Percentiles rank a stretch among this genome's conserved stretches.
Evolutionary conservation across 768 basidiomycete species (phyloP).

Genomic region (Kwoniella europaea): DNA sequence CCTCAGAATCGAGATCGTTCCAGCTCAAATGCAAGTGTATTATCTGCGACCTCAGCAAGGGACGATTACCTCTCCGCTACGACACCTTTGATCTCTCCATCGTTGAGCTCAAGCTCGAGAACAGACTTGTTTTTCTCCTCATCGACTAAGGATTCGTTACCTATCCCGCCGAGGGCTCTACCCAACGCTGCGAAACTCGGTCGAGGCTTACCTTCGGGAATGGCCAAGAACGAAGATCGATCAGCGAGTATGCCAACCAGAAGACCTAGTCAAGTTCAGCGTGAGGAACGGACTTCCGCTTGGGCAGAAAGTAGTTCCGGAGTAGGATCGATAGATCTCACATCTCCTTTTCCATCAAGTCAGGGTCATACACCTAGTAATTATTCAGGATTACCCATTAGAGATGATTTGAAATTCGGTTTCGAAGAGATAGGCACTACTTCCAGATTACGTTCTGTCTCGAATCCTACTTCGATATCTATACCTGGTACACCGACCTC

Average conservation of each 20-base stretch:
- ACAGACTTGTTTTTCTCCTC: conserved; percentile 55
- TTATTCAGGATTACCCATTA: conserved; percentile 4
- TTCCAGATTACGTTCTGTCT: conserved; percentile 16
- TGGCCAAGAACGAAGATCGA: conserved; percentile 15
- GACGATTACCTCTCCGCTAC: conserved; percentile 6
- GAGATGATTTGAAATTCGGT: conserved; percentile 6
- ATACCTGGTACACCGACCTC: conserved; percentile 1
- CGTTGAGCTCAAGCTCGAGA: conserved; percentile 44
- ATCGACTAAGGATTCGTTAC: conserved; percentile 31
- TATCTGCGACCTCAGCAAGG: conserved; percentile 7
- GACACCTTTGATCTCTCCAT: conserved; percentile 32
- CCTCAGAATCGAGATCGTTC: conserved; percentile 6
- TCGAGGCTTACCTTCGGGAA: conserved; percentile 27
- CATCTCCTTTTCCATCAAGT: conserved; percentile 18
- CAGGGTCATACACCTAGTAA: conserved; percentile 7
- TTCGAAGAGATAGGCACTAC: conserved; percentile 19
- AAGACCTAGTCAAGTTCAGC: background rate
- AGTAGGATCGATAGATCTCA: conserved; percentile 15
- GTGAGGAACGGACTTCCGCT: background rate
- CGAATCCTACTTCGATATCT: background rate
- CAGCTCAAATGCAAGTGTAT: conserved; percentile 21
- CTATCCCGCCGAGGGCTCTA: conserved; percentile 52
- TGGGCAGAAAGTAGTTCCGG: conserved; percentile 9
- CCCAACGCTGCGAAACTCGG: conserved; percentile 22
- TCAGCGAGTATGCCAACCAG: conserved; percentile 9